These are phyloP conservation scores for Kokia cookei DNA, from an alignment of 441 rosid genomes.

Conservation along the genomic window DNA sequence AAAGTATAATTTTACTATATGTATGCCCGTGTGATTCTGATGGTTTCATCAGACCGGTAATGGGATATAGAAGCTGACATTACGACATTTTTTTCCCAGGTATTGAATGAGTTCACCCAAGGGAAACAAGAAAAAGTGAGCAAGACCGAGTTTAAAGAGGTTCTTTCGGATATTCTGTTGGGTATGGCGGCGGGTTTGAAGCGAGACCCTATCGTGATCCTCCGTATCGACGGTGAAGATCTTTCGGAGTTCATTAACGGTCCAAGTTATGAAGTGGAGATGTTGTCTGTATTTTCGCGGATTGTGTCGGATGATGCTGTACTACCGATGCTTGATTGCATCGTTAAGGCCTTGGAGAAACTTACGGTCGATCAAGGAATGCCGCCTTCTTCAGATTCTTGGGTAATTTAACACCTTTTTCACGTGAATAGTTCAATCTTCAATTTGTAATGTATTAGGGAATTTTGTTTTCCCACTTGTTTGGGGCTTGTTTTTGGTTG, in stretches of 20 bases:
- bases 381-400: conserved; percentile 80
- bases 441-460: not conserved
- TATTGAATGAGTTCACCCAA: conserved; percentile 78
- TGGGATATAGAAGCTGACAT: not conserved
- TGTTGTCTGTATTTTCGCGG: conserved; percentile 49
- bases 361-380: conserved; percentile 90
- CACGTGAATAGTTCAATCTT: not conserved
- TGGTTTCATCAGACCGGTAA: not conserved
- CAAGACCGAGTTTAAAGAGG: conserved; percentile 82
- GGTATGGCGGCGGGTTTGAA: conserved; percentile 98
- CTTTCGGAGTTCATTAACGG: conserved; percentile 65
- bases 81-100: conserved; percentile 31
- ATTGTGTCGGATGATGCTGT: conserved; percentile 30
- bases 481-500: conserved; percentile 7
- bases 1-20: no score
- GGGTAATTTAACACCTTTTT: conserved; percentile 40
- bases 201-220: conserved; percentile 91
- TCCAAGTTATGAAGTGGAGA: conserved; percentile 63
- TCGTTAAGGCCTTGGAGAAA: conserved; percentile 54
- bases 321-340: conserved; percentile 37
- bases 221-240: conserved; percentile 96
- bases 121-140: conserved; percentile 77
- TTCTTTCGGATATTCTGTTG: conserved; percentile 72
- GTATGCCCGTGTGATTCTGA: not conserved
- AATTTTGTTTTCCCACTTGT: not conserved